Base-by-base conservation (phyloP, 2,329 filamentous ascomycete genomes). In the Malbranchea zuffiana region DNA sequence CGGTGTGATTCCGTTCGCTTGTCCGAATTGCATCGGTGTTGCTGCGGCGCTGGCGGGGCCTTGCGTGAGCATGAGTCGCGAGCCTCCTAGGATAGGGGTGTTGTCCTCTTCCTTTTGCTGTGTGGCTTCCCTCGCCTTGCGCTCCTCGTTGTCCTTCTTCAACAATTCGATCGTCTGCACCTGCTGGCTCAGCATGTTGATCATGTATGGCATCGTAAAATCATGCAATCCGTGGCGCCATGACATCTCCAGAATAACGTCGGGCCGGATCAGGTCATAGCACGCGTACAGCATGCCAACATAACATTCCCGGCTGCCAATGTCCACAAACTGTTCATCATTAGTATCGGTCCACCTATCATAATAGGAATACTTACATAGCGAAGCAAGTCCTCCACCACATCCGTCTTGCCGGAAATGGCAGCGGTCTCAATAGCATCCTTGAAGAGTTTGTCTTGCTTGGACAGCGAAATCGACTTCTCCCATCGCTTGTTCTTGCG, bases 401-500 rank as follows among this genome's bases (percentile, higher is more conserved):
- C 82, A 19, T 95, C 87, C 8, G 72, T 58, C 74, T 96, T 96
- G 57, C 74, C 72, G 35, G 88, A 96, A 39, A 95, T 82, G 18
- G 90, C 90, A 20, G 92, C 77, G 10, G 90, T 98, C 72, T 98
- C 90, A 46, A 98, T 96, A 17, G 92, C 90, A 65, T 98, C 90
- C 72, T 95, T 96, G 80, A 90, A 98, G 11, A 98, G 71, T 74
- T 95, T 96, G 69, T 98, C 90, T 61, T 98, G 88, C 73, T 98
- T 98, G 11, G 88, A 96, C 31, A 98, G 70, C 21, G 85, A 77
- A 61, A 98, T 98, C 3, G 87, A 95, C 69, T 96, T 96, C 68
- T 96, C 88, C 92, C 92, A 98, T 46, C 90, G 78, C 80, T 96
- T 96, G 72, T 94, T 96, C 75, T 96, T 98, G 61, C 92, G 86